phyloP scores from a whole-genome alignment of 179 eudicot genomes.

The Beta lomatogona region DNA sequence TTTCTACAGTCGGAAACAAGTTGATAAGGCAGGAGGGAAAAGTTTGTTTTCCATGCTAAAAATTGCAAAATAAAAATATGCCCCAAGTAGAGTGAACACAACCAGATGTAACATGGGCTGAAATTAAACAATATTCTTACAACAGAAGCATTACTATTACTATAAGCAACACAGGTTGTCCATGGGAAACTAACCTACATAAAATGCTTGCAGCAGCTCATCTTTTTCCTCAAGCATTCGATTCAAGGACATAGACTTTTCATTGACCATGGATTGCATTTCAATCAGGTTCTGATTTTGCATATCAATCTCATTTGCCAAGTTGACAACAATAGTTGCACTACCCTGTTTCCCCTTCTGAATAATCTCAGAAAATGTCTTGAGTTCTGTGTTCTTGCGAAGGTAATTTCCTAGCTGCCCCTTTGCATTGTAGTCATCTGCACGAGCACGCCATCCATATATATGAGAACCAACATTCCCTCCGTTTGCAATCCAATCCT shows the following conservation, averaged over 20 bases:
- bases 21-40: background rate
- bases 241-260: conserved; percentile 36
- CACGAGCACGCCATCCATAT: conserved; percentile 70
- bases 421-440: conserved; percentile 47
- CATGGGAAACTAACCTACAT: conserved; percentile 41
- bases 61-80: background rate
- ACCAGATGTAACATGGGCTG: background rate
- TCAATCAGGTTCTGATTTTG: conserved; percentile 38
- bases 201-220: conserved; percentile 38
- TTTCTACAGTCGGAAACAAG: background rate
- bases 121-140: background rate
- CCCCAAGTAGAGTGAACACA: background rate
- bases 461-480: conserved; percentile 34
- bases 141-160: background rate
- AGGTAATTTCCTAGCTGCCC: conserved; percentile 52
- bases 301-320: conserved; percentile 48
- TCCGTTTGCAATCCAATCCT: conserved; percentile 38
- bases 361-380: conserved; percentile 42
- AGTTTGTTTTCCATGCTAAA: background rate
- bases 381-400: conserved; percentile 45
- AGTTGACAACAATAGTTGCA: conserved; percentile 31
- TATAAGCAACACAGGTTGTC: background rate
- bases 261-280: conserved; percentile 40
- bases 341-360: conserved; percentile 41
- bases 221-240: conserved; percentile 47